Percentiles rank a stretch among this genome's conserved stretches.
phyloP scores from a whole-genome alignment of 2,329 filamentous ascomycete species.

The Talaromyces sp. region DNA sequence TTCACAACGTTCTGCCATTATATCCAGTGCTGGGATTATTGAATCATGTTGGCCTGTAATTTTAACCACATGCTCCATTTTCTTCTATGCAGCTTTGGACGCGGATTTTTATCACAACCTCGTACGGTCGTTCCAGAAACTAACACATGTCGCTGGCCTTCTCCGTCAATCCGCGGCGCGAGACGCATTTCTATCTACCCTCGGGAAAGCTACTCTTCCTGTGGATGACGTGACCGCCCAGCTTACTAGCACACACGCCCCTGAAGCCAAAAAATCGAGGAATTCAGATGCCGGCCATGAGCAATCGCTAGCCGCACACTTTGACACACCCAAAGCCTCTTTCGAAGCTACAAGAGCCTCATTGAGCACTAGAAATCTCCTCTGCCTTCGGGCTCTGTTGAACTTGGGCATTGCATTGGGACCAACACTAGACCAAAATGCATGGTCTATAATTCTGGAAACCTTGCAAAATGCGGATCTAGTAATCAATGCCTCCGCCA shows the following conservation, averaged over 20 bases:
- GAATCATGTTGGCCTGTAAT: slow-evolving; percentile 95
- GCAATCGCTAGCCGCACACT: slow-evolving; percentile 28
- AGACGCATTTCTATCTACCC: slow-evolving; percentile 89
- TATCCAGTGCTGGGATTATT: slow-evolving; percentile 75
- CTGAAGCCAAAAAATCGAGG: slow-evolving; percentile 25
- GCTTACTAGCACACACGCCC: slow-evolving; percentile 18
- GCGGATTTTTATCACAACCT: slow-evolving; percentile 90
- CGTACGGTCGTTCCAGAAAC: slow-evolving; percentile 89
- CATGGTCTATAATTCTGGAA: slow-evolving; percentile 89
- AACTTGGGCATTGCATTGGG: slow-evolving; percentile 94
- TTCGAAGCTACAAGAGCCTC: slow-evolving; percentile 49
- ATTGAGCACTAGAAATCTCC: slow-evolving; percentile 81
- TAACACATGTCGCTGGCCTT: slow-evolving; percentile 90
- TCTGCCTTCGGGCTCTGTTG: slow-evolving; percentile 86
- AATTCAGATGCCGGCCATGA: slow-evolving; percentile 25
- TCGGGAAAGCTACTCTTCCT: slow-evolving; percentile 90
- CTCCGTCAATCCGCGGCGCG: slow-evolving; percentile 79
- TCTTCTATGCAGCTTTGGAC: slow-evolving; percentile 86
- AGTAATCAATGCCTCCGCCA: slow-evolving; percentile 57
- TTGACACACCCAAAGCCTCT: slow-evolving; percentile 26
- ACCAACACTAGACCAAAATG: slow-evolving; percentile 69
- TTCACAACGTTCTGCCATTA: slow-evolving; percentile 66
- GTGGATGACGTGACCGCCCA: slow-evolving; percentile 54
- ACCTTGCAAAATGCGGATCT: slow-evolving; percentile 91
- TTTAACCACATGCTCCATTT: slow-evolving; percentile 90